Evolutionary conservation across 208 protist genomes (phyloP).

Genomic region (Novymonas esmeraldas): DNA sequence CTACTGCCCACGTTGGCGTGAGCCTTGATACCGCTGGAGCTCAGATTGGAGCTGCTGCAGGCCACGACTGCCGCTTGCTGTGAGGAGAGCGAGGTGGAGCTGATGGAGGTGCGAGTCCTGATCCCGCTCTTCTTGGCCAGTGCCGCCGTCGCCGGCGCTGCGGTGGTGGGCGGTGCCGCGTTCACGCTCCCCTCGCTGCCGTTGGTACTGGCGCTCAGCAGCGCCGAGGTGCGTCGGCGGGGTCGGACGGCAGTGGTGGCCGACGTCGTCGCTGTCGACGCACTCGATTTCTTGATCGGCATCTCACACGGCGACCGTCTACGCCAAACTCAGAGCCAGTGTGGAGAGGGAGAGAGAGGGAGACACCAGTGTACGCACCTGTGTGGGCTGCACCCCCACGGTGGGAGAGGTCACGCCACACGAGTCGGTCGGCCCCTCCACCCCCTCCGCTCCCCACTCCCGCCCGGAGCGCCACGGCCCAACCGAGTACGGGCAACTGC

Average conservation of each 20-base stretch:
- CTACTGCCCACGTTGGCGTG: too few relatives aligned
- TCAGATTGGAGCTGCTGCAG: constrained; percentile 1
- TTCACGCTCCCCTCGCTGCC: constrained; percentile 1
- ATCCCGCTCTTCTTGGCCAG: neutral
- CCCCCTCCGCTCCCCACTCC: too few relatives aligned
- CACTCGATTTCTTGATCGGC: constrained; percentile 14
- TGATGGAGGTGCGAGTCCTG: neutral
- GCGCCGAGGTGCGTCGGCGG: neutral
- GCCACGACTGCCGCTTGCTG: neutral
- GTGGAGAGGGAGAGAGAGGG: too few relatives aligned
- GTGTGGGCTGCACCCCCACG: too few relatives aligned
- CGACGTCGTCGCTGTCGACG: neutral
- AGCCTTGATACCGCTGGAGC: too few relatives aligned
- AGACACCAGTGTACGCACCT: too few relatives aligned
- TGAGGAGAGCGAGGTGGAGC: neutral
- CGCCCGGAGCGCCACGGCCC: too few relatives aligned
- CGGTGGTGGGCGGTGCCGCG: neutral
- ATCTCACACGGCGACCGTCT: constrained; percentile 7
- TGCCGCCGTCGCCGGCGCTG: neutral
- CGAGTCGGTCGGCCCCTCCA: too few relatives aligned
- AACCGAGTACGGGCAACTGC: too few relatives aligned
- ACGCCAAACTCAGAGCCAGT: too few relatives aligned
- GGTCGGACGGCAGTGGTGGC: neutral
- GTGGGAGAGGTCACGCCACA: too few relatives aligned
- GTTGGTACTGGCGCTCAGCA: constrained; percentile 13